Evolutionary conservation across 331 rosid species (phyloP), one percentile per base, ranked within the genome.

Genomic region (Erythrophleum ivorense): DNA sequence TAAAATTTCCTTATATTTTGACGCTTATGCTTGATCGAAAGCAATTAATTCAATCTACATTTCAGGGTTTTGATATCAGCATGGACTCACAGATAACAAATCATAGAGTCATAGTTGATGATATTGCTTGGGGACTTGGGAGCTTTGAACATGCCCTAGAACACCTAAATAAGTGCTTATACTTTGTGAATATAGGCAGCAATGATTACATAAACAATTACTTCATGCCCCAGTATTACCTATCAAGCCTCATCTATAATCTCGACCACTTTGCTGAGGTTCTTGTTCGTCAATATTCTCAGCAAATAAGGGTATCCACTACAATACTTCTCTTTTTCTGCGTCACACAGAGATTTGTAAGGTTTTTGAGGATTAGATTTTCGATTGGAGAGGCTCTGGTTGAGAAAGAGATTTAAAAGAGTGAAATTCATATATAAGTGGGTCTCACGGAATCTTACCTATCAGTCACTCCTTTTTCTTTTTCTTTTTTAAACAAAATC

Each of bases 171-270:
- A 76, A 84, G 59, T 91, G 98, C 78, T 73, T 94, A 74, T 94
- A 90, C 79, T 83, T 77, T 53, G 76, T 86, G 38, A 81, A 71
- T 15, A 82, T 91, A 2, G 98, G 97, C 7, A 75, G 74, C 78
- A 89, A 89, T 15, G 98, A 93, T 84, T 93, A 90, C 86, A 19
- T 86, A 2, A 85, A 60, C 83, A 93, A 93, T 64, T 90, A 87
- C 83, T 89, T 81, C 80, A 0, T 62, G 38, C 87, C 93, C 1
- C 68, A 49, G 13, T 21, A 7, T 36, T 92, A 84, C 62, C 14
- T 65, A 18, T 15, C 90, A 43, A 83, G 88, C 71, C 4, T 0
- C 13, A 7, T 6, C 33, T 87, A 77, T 64, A 78, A 62, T 68
- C 34, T 85, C n/a, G 73, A 79, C 48, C 58, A 84, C 3, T 92